A percentile compares a stretch with the other conserved stretches of the same genome.
Evolutionary conservation across 176 grass and related monocot species (phyloP).

Genomic region (Lolium multiflorum): DNA sequence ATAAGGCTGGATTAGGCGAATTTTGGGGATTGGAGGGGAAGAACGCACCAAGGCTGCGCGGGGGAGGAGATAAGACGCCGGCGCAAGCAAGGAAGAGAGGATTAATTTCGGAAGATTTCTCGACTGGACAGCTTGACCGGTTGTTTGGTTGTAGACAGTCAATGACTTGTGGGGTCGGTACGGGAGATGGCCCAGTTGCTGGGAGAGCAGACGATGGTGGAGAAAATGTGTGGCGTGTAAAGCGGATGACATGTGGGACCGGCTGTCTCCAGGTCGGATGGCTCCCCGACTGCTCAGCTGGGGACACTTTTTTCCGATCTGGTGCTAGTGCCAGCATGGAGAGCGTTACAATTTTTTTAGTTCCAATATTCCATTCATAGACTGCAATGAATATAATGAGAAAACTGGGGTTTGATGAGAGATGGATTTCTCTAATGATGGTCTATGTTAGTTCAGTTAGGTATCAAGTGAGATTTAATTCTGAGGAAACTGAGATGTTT

Average conservation of each 20-base stretch:
- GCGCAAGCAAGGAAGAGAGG: slow-evolving; percentile 18
- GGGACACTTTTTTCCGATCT: too few species aligned
- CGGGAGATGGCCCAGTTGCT: not conserved
- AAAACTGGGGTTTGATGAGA: too few species aligned
- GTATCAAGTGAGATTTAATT: too few species aligned
- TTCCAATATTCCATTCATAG: too few species aligned
- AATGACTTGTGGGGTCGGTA: not conserved
- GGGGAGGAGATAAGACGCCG: slow-evolving; percentile 54
- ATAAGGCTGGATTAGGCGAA: slow-evolving; percentile 47
- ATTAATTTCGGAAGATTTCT: slow-evolving; percentile 14
- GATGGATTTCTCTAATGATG: too few species aligned
- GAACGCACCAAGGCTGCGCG: slow-evolving; percentile 28
- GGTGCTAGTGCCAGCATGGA: too few species aligned
- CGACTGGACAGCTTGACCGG: not conserved
- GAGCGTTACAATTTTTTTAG: too few species aligned
- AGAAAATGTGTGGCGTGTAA: not conserved
- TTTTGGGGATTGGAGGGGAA: slow-evolving; percentile 23
- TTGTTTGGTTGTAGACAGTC: fast-evolving
- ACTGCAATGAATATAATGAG: too few species aligned
- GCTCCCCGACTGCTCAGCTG: too few species aligned
- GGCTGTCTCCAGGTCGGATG: not conserved
- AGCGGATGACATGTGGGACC: slow-evolving; percentile 31
- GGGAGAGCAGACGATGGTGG: not conserved
- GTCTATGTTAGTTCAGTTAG: too few species aligned
- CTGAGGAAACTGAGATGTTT: too few species aligned